Conservation (phyloP, 805 yeast genomes). For the Wickerhamomyces mucosus region DNA sequence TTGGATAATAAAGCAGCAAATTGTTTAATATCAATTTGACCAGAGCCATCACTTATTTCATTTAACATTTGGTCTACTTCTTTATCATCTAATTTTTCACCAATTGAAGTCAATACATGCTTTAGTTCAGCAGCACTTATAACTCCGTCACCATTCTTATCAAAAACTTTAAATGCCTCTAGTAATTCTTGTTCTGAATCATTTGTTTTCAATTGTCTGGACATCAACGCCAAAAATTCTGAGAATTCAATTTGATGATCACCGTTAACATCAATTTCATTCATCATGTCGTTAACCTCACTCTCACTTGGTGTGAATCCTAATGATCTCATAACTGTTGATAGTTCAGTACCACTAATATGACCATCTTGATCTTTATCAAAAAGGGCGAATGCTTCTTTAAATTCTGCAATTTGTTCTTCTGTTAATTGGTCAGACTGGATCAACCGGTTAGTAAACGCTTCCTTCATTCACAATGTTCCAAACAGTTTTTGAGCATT, state of each 20-base stretch:
- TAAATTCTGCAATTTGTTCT: constrained; percentile 93
- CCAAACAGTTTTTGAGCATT: too few species aligned
- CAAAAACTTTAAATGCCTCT: constrained; percentile 97
- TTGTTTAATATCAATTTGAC: constrained; percentile 94
- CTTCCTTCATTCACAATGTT: too few species aligned
- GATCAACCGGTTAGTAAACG: constrained; percentile 4
- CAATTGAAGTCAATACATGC: constrained; percentile 94
- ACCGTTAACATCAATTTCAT: constrained; percentile 93
- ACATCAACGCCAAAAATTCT: constrained; percentile 76
- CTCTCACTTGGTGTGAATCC: constrained; percentile 96
- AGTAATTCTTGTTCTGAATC: constrained; percentile 95
- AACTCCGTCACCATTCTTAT: constrained; percentile 89
- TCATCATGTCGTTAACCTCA: constrained; percentile 93
- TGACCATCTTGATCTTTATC: constrained; percentile 97
- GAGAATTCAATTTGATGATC: constrained; percentile 83
- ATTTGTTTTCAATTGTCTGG: constrained; percentile 83
- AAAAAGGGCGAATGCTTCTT: constrained; percentile 94
- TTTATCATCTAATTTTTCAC: constrained; percentile 92
- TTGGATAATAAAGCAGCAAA: constrained; percentile 86
- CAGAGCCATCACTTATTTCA: constrained; percentile 94
- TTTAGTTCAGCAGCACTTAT: constrained; percentile 94
- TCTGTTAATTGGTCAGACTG: constrained; percentile 71
- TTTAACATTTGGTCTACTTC: constrained; percentile 96
- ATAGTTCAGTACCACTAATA: constrained; percentile 90
- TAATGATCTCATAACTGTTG: constrained; percentile 97